These are phyloP conservation scores for Phaeosphaeria sp. DNA, from an alignment of 2,329 filamentous ascomycete genomes.

Conservation along the genomic window DNA sequence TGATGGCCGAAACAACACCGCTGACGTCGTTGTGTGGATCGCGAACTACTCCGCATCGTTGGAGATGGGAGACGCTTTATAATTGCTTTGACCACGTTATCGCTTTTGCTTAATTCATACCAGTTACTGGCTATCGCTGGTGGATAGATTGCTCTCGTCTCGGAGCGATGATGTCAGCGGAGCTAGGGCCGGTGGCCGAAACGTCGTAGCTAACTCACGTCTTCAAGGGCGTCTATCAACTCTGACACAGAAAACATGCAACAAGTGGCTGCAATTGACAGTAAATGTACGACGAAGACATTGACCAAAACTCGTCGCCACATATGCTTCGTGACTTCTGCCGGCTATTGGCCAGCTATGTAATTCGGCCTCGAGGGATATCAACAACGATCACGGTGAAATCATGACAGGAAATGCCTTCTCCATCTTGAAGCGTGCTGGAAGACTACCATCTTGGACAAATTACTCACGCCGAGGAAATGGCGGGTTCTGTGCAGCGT, in stretches of 20 bases:
- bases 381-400: constrained; percentile 1
- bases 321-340: no score
- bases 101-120: constrained; percentile 12
- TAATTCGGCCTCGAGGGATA: no score
- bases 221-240: constrained; percentile 6
- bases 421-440: no score
- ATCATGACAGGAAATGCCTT: no score
- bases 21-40: constrained; percentile 37
- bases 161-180: constrained; percentile 11
- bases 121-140: not conserved
- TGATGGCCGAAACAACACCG: constrained; percentile 19
- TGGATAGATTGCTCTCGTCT: constrained; percentile 1
- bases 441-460: no score
- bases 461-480: not conserved
- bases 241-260: not conserved
- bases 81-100: constrained; percentile 20
- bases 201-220: constrained; percentile 8
- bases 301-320: no score
- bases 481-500: not conserved
- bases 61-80: constrained; percentile 12
- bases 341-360: no score
- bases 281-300: no score
- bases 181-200: constrained; percentile 14
- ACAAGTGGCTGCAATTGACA: constrained; percentile 1
- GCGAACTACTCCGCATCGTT: constrained; percentile 19